Conservation (phyloP, 1,139 yeast species). For the Yamadazyma atlantica region DNA sequence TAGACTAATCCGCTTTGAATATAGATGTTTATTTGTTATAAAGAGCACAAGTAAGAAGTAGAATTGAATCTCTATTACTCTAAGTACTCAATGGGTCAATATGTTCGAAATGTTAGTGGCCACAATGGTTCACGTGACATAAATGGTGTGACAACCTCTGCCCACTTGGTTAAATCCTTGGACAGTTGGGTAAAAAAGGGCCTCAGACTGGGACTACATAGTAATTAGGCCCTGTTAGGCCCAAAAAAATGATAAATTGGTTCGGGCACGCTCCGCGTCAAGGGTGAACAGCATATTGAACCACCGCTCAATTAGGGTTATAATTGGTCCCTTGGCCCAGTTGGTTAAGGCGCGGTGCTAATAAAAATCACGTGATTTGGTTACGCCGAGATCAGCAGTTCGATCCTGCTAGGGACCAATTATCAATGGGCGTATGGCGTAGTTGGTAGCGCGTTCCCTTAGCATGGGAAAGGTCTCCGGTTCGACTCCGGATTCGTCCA, state of each 20-base stretch:
- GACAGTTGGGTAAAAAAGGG: too few species aligned
- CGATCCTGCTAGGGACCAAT: conserved; percentile 85
- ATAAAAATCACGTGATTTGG: conserved; percentile 30
- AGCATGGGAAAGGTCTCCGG: conserved; percentile 91
- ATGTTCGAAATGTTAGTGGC: neutral
- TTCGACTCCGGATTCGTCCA: conserved; percentile 92
- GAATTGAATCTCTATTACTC: too few species aligned
- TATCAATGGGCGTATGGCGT: conserved; percentile 46
- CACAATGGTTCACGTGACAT: too few species aligned
- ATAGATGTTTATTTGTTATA: too few species aligned
- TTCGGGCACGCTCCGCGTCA: too few species aligned
- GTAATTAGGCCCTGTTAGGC: too few species aligned
- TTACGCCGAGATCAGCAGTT: conserved; percentile 78
- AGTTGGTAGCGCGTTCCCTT: conserved; percentile 92
- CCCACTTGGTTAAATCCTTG: neutral
- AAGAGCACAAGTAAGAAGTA: too few species aligned
- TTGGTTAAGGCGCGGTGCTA: conserved; percentile 91
- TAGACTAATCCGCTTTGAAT: too few species aligned
- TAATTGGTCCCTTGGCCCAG: conserved; percentile 83
- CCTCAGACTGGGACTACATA: too few species aligned
- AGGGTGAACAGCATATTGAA: too few species aligned
- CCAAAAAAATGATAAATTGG: too few species aligned
- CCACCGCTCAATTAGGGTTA: too few species aligned
- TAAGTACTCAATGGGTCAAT: neutral
- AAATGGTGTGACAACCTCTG: neutral